phyloP scores from a whole-genome alignment of 768 basidiomycete species.

The Mycena indigotica region DNA sequence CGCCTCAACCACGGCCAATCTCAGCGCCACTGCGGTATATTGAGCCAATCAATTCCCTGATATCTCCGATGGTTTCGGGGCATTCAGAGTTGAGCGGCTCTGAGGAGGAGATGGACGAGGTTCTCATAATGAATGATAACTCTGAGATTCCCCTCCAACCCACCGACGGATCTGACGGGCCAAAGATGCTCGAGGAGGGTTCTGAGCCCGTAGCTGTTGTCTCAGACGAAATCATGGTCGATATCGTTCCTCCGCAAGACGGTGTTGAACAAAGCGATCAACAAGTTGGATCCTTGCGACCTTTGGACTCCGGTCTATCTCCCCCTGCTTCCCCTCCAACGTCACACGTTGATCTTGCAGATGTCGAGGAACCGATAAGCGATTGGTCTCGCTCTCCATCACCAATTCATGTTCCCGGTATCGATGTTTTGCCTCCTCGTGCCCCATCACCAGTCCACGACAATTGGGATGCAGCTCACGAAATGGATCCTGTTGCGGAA shows the following conservation, averaged over 20 bases:
- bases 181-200: no score
- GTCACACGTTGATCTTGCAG: neutral
- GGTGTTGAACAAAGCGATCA: no score
- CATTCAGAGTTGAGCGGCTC: slow-evolving; percentile 16
- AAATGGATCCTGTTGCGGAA: slow-evolving; percentile 79
- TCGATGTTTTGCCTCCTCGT: slow-evolving; percentile 25
- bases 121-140: no score
- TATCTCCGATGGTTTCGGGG: neutral
- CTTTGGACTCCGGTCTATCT: no score
- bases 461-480: slow-evolving; percentile 82
- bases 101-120: slow-evolving; percentile 49
- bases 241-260: no score
- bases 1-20: neutral
- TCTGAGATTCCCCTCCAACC: no score
- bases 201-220: no score
- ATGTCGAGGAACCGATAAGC: slow-evolving; percentile 9
- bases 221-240: no score
- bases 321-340: neutral
- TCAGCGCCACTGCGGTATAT: neutral
- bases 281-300: no score
- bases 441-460: slow-evolving; percentile 33
- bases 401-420: slow-evolving; percentile 25
- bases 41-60: neutral
- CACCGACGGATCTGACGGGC: no score
- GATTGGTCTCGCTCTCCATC: slow-evolving; percentile 37